Conservation (phyloP, 192 early-diverging fungal species). For the Coemansia sp. region DNA sequence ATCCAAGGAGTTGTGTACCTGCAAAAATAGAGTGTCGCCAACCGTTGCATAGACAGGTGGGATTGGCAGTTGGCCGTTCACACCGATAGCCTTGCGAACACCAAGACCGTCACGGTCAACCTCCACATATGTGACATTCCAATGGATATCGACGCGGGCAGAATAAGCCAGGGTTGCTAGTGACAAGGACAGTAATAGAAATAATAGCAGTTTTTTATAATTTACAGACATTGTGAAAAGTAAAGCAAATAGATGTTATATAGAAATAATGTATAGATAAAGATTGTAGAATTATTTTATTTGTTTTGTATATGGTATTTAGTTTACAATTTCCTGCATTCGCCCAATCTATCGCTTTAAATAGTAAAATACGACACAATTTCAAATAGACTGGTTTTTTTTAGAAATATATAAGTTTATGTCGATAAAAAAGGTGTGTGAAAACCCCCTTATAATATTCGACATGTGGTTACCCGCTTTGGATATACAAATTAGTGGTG, state of each 20-base stretch:
- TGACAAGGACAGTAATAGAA: too few relatives aligned
- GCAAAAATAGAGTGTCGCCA: slow-evolving; percentile 27
- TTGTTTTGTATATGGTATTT: too few relatives aligned
- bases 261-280: too few relatives aligned
- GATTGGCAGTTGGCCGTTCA: slow-evolving; percentile 60
- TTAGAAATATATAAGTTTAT: too few relatives aligned
- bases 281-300: not conserved
- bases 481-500: too few relatives aligned
- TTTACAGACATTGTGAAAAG: not conserved
- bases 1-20: slow-evolving; percentile 54
- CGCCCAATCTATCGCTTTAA: not conserved
- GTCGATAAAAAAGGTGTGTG: too few relatives aligned
- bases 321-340: not conserved
- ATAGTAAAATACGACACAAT: not conserved
- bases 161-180: too few relatives aligned
- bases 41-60: slow-evolving; percentile 16
- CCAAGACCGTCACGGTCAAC: slow-evolving; percentile 61
- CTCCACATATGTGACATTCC: slow-evolving; percentile 63
- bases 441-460: too few relatives aligned
- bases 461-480: too few relatives aligned
- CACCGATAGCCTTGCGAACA: slow-evolving; percentile 61
- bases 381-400: too few relatives aligned
- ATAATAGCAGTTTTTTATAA: slow-evolving; percentile 60
- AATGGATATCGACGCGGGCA: too few relatives aligned
- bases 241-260: not conserved